phyloP scores from a whole-genome alignment of 2,329 filamentous ascomycete genomes.

The Rosellinia necatrix region DNA sequence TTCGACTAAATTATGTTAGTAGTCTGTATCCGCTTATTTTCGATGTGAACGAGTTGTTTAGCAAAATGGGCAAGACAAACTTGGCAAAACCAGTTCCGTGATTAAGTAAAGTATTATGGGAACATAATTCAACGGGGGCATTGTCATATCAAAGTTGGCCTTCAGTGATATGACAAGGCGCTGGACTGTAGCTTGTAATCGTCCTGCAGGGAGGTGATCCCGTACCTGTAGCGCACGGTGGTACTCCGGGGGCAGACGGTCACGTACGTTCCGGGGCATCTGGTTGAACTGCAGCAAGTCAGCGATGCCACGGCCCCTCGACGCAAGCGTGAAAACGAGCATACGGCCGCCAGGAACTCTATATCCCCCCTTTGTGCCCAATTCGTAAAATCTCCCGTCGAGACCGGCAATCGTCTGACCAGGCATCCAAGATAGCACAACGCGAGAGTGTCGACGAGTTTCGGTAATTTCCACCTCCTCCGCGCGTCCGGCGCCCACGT shows the following conservation, averaged over 20 bases:
- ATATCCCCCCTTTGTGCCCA: conserved; percentile 73
- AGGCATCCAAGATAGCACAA: conserved; percentile 81
- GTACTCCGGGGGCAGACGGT: conserved; percentile 66
- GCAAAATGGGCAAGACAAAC: conserved; percentile 46
- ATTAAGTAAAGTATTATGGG: conserved; percentile 72
- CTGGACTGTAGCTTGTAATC: conserved; percentile 68
- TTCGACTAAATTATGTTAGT: conserved; percentile 59
- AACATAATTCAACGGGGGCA: conserved; percentile 74
- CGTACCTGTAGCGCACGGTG: conserved; percentile 61
- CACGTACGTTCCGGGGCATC: conserved; percentile 67
- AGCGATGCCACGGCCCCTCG: conserved; percentile 4
- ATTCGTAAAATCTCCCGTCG: conserved; percentile 70
- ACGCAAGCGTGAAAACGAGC: conserved; percentile 26
- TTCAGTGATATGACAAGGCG: conserved; percentile 67
- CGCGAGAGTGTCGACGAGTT: conserved; percentile 73
- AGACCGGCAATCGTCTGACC: conserved; percentile 76
- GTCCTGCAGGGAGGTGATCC: conserved; percentile 54
- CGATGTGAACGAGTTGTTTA: background rate
- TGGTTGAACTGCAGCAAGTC: conserved; percentile 50
- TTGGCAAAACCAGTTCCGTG: conserved; percentile 73
- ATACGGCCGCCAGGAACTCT: conserved; percentile 70
- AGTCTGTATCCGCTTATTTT: too few relatives aligned
- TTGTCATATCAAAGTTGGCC: conserved; percentile 68
- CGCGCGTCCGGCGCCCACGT: conserved; percentile 52
- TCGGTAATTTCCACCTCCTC: conserved; percentile 62